Evolutionary conservation across 306 rosid species (phyloP), one percentile per base, ranked within the genome.

Genomic region (Medicago truncatula): DNA sequence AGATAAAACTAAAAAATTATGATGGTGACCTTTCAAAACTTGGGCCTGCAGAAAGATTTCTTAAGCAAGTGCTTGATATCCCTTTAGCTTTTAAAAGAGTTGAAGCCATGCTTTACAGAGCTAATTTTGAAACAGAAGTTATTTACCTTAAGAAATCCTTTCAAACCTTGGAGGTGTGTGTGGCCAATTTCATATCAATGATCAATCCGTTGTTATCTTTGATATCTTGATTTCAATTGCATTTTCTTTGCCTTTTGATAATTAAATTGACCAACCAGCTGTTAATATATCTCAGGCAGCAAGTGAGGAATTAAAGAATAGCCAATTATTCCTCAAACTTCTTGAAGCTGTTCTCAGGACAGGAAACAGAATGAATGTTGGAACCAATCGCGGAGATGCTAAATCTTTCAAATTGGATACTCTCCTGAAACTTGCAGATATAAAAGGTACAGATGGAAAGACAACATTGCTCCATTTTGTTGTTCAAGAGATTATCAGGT

Each of bases 311-410:
- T 79, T 95, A 66, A 95, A 92, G 88, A 90, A 85, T 85, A 95
- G 99, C 67, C 83, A 92, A 25, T 83, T 95, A 72, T 95, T 95
- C 86, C 84, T 95, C 73, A 92, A 90, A 85, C 97, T 95, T 23
- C 97, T 95, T 41, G 99, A 95, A 84, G 98, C 98, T 74, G 99
- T 95, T 87, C 97, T 95, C 63, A 86, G 82, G 91, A 90, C 99
- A 59, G 99, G 99, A 83, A 95, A 95, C 86, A 81, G 99, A 83
- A 95, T 95, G 99, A 95, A 95, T 61, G 98, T 90, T 16, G 99
- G 98, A 59, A 95, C 99, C 58, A 89, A 92, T 54, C 94, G 99
- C 2, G 99, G 98, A 3, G 99, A 87, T 80, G 99, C 99, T 44
- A 95, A 80, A 78, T 82, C 99, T 52, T 95, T 95, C 82, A 95